Percentiles rank a stretch among this genome's conserved stretches.
Conservation (phyloP, 768 basidiomycete species). For the Naganishia onofrii region DNA sequence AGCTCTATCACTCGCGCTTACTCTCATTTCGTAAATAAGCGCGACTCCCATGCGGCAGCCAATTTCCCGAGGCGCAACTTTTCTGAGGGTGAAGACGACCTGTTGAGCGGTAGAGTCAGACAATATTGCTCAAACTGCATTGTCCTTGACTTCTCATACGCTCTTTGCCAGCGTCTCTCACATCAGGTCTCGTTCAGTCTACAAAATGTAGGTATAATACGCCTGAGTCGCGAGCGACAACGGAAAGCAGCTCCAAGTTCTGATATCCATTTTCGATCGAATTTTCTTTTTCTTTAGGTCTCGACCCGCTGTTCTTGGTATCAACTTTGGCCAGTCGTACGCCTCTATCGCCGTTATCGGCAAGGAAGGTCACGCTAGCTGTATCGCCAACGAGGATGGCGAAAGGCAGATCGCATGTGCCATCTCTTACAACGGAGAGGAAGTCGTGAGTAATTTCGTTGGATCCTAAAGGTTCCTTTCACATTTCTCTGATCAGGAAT, state of each 20-base stretch:
- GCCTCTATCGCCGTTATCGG: slow-evolving; percentile 93
- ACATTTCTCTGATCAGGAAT: neutral
- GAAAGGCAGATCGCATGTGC: slow-evolving; percentile 97
- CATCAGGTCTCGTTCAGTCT: slow-evolving; percentile 2
- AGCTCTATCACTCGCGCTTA: neutral
- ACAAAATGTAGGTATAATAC: slow-evolving; percentile 2
- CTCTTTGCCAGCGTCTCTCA: neutral
- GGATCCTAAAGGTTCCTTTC: neutral
- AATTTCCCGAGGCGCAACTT: slow-evolving; percentile 1
- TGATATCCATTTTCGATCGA: slow-evolving; percentile 1
- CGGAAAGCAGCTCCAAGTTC: neutral
- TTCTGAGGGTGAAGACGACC: slow-evolving; percentile 12
- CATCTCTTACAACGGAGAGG: slow-evolving; percentile 83
- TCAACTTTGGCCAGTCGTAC: slow-evolving; percentile 94
- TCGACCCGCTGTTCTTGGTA: slow-evolving; percentile 61
- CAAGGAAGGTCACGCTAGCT: slow-evolving; percentile 89
- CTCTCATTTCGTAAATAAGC: neutral
- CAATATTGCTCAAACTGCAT: neutral
- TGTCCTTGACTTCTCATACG: neutral
- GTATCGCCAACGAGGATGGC: slow-evolving; percentile 97
- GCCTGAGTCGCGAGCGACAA: neutral
- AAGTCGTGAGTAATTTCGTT: slow-evolving; percentile 66
- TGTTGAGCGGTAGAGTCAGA: neutral
- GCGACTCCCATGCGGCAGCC: slow-evolving; percentile 12
- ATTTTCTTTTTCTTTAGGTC: slow-evolving; percentile 13